These are phyloP conservation scores for Hericium erinaceus DNA, from an alignment of 768 basidiomycete species.

Conservation along the genomic window DNA sequence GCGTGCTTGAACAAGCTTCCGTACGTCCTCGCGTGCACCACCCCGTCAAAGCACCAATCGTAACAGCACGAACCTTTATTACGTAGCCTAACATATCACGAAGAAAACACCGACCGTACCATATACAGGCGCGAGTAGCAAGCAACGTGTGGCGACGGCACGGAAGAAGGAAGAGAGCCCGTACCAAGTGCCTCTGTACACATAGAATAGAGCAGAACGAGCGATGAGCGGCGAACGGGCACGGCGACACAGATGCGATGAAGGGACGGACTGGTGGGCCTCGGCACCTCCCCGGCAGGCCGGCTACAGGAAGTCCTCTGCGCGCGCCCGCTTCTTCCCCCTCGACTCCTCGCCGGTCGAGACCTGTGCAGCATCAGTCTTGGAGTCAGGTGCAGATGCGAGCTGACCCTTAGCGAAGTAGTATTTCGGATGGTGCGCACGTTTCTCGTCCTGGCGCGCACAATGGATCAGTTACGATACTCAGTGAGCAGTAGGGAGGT, in stretches of 20 bases:
- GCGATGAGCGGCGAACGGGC: constrained; percentile 16
- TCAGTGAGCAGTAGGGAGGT: neutral
- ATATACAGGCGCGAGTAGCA: too few relatives aligned
- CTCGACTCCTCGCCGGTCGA: constrained; percentile 46
- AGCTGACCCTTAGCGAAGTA: constrained; percentile 36
- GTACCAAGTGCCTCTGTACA: constrained; percentile 13
- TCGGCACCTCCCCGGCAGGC: constrained; percentile 1
- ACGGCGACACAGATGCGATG: constrained; percentile 13
- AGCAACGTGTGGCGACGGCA: too few relatives aligned
- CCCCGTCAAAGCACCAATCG: too few relatives aligned
- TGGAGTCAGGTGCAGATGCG: constrained; percentile 22
- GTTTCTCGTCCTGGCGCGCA: constrained; percentile 59
- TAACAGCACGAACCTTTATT: too few relatives aligned
- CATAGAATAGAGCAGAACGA: neutral
- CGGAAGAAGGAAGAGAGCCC: constrained; percentile 9
- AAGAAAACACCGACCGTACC: too few relatives aligned
- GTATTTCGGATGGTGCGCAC: constrained; percentile 57
- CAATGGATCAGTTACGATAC: neutral
- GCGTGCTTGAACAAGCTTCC: too few relatives aligned
- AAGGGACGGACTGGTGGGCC: constrained; percentile 25
- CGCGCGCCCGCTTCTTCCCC: constrained; percentile 78
- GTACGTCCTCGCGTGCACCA: too few relatives aligned
- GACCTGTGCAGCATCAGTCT: constrained; percentile 20
- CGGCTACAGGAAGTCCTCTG: constrained; percentile 70
- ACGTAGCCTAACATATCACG: too few relatives aligned